Percentiles rank a stretch among this genome's conserved stretches.
These are phyloP conservation scores for Fremontodendron californicum DNA, from an alignment of 345 rosid genomes.

Conservation along the genomic window DNA sequence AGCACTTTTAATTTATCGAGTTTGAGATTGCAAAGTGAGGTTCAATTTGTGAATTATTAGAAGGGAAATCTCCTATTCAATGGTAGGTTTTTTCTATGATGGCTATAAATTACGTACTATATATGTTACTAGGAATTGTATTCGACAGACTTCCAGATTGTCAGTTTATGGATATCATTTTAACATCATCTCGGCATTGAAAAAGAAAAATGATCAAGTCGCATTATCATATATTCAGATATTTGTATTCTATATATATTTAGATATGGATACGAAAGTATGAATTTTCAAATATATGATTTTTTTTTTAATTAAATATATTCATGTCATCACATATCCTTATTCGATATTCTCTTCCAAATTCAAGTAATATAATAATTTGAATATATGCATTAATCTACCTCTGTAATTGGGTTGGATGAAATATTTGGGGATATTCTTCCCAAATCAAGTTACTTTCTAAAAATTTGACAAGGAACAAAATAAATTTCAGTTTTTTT, in stretches of 20 bases:
- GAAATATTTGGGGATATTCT: too few relatives aligned
- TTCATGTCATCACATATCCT: too few relatives aligned
- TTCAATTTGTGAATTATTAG: slow-evolving; percentile 18
- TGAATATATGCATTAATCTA: too few relatives aligned
- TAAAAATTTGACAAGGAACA: too few relatives aligned
- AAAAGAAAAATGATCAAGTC: not conserved
- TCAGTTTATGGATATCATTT: not conserved
- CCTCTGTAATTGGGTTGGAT: too few relatives aligned
- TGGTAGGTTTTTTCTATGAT: not conserved
- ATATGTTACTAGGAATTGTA: not conserved
- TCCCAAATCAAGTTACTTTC: too few relatives aligned
- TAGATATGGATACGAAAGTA: too few relatives aligned
- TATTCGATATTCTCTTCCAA: too few relatives aligned
- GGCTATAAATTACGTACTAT: not conserved
- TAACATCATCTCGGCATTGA: not conserved
- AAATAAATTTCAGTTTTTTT: not conserved
- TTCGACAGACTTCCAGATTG: not conserved
- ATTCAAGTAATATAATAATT: too few relatives aligned
- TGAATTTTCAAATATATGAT: too few relatives aligned
- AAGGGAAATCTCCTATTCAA: not conserved
- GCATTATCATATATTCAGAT: not conserved
- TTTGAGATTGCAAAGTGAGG: slow-evolving; percentile 19
- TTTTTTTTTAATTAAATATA: too few relatives aligned
- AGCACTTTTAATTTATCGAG: not conserved
- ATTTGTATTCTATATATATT: too few relatives aligned